Conservation (phyloP, 352 stramenopile species). For the Phytopythium montanum region DNA sequence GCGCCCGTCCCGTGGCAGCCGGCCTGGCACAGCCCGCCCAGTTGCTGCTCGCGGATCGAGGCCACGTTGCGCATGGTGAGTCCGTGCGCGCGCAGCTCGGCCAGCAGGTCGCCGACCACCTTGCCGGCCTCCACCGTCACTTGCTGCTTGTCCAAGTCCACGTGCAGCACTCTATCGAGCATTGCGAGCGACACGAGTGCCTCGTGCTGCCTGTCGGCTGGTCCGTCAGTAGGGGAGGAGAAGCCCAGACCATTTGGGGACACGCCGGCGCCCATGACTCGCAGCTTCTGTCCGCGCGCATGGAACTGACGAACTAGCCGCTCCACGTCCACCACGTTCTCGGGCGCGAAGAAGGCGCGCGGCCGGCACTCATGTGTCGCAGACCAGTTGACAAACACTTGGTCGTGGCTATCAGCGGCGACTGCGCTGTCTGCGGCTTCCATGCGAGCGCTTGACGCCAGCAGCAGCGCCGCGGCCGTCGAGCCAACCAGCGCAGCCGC, state of each 20-base stretch:
- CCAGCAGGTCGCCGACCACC: constrained; percentile 73
- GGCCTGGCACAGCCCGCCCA: constrained; percentile 95
- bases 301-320: constrained; percentile 56
- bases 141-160: constrained; percentile 88
- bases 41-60: constrained; percentile 97
- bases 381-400: constrained; percentile 83
- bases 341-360: constrained; percentile 59
- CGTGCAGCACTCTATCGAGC: constrained; percentile 89
- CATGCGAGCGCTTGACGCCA: constrained; percentile 9
- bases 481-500: constrained; percentile 13
- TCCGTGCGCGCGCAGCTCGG: constrained; percentile 70
- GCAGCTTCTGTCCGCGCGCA: constrained; percentile 72
- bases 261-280: constrained; percentile 94
- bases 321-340: constrained; percentile 71
- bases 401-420: constrained; percentile 38
- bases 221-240: too few relatives aligned
- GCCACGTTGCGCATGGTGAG: constrained; percentile 98
- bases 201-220: constrained; percentile 25
- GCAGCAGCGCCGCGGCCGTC: constrained; percentile 15
- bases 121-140: constrained; percentile 90
- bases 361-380: constrained; percentile 72
- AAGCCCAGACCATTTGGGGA: constrained; percentile 97
- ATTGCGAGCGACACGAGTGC: constrained; percentile 92
- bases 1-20: constrained; percentile 96
- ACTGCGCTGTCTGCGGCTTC: constrained; percentile 11